Base-by-base conservation (phyloP, 2,329 filamentous ascomycete genomes). In the Bipolaris sorokiniana region DNA sequence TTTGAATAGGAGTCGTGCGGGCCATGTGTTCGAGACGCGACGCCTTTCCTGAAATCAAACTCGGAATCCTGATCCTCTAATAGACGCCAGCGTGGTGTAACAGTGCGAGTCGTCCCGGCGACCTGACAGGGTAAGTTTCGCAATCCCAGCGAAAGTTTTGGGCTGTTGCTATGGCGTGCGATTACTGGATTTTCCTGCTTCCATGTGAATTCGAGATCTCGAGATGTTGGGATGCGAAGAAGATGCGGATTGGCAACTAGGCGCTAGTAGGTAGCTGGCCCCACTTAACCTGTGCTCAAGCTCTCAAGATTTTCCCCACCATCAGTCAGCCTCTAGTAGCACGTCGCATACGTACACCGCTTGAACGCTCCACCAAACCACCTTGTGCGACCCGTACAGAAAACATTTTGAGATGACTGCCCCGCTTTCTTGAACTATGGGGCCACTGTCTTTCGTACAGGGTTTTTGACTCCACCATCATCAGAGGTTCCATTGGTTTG, bases 391-490 rank as follows among this genome's bases (percentile, higher is more conserved):
- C 31, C 9, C 28, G 28, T 31, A 31, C 2, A 31, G 10, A 13
- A 31, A 13, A 23, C 10, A 15, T 20, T 16, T 16, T 5, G 7
- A 20, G 20, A 26, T 31, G 40, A 31, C 31, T 16, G 22, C n/a
- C 16, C 18, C 46, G 38, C 38, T 18, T 33, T 26, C 18, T 5
- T 1, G 20, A 41, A 22, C 31, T 18, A 16, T 16, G 15, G 7
- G 28, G 38, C 10, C n/a, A 11, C 34, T 46, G 23, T 26, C 23
- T 87, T 86, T 51, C 89, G 56, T 22, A n/a, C 22, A 38, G 15
- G 20, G 15, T 13, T 26, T n/a, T 22, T 37, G 11, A 18, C 42
- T 33, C n/a, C 11, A 13, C 15, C 42, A 11, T n/a, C 16, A 46
- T 31, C 11, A 46, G 42, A 33, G 42, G 16, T 31, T 31, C 26